Evolutionary conservation across 2,329 filamentous ascomycete species (phyloP), one percentile per base, ranked within the genome.

Genomic region (Endothia cerciana): DNA sequence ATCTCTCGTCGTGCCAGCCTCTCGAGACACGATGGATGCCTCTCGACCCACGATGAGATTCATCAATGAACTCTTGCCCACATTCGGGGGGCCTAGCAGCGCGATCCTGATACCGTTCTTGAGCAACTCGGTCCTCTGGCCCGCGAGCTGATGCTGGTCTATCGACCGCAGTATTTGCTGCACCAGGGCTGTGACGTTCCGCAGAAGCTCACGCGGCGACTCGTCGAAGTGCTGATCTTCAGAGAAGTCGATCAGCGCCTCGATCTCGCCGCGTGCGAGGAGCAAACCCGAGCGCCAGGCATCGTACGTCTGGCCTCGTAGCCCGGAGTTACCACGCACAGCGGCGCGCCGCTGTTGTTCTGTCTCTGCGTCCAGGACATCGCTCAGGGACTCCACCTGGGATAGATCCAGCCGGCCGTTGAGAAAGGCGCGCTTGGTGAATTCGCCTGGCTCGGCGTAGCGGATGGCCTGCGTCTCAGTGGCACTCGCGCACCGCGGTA

Each of bases 161-260:
- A 98, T 89, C 65, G 89, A 83, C 38, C 76, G 74, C 63, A 88
- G 80, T 64, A 98, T 85, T 0, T 73, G 76, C 1, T 76, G 74
- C 2, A 97, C 86, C 73, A 93, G 88, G 0, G 70, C 71, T 1
- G 87, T 85, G 38, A 97, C 91, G 59, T 89, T 92, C 0, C 74
- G 76, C 55, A 96, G 83, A 28, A 98, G 82, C 64, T 91, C 85
- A 0, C 83, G 79, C 0, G 93, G 91, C 2, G 92, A 90, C 77
- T 97, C 93, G 71, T 98, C 94, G 73, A 99, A 97, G 79, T 98
- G 92, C 78, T 99, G 94, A 73, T 98, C 95, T 76, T 99, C 95
- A 0, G 92, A 91, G 75, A 99, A 99, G 77, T 99, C 95, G 68
- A 99, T 98, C 71, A 99, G 80, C 0, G 95, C 95, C 78, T 99